Conservation (phyloP, 2,329 filamentous ascomycete species). For the Achaetomium macrosporum region DNA sequence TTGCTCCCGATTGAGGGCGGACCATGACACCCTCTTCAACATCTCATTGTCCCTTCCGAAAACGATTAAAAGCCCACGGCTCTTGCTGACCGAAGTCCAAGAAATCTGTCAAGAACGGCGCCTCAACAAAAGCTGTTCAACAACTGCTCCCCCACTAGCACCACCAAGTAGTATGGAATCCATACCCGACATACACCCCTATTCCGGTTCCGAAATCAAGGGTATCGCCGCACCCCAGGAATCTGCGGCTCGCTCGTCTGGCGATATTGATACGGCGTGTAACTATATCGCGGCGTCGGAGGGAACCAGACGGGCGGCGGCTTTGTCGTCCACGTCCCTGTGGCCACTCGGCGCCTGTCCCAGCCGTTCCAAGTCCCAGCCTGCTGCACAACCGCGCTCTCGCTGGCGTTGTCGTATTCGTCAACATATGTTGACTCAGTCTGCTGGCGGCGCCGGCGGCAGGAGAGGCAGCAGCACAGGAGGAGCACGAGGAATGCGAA, state of each 20-base stretch:
- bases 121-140: too few species aligned
- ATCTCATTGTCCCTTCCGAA: too few species aligned
- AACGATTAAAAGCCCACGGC: too few species aligned
- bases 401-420: background rate
- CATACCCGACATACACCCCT: too few species aligned
- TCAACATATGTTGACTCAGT: background rate
- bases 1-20: too few species aligned
- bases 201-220: too few species aligned
- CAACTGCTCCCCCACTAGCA: too few species aligned
- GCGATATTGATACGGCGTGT: slow-evolving; percentile 16
- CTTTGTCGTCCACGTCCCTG: slow-evolving; percentile 7
- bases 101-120: too few species aligned
- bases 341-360: background rate
- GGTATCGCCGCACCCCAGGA: slow-evolving; percentile 15
- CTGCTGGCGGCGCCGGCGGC: background rate
- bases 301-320: slow-evolving; percentile 18
- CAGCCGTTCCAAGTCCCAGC: background rate
- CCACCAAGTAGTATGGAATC: too few species aligned
- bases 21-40: too few species aligned
- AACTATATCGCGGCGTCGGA: slow-evolving; percentile 16
- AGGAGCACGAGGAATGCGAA: slow-evolving; percentile 33
- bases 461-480: slow-evolving; percentile 23
- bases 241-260: slow-evolving; percentile 19
- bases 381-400: slow-evolving; percentile 1
- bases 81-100: too few species aligned